Evolutionary conservation across 345 rosid species (phyloP).

Genomic region (Zanthoxylum bungeanum): DNA sequence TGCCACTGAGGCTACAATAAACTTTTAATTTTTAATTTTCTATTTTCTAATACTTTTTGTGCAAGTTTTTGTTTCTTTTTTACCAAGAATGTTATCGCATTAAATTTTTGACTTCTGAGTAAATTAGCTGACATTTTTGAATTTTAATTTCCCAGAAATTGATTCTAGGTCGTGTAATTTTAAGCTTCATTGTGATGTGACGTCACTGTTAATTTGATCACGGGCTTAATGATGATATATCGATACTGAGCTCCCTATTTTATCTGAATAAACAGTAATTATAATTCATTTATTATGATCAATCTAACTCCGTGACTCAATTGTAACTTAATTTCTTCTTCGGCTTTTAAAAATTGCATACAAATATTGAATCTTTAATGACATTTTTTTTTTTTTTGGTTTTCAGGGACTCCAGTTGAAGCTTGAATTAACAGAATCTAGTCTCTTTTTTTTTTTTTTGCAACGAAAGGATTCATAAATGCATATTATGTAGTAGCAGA

Average conservation of each 20-base stretch:
- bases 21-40: background rate
- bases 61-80: background rate
- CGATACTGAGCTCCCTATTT: background rate
- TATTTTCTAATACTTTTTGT: background rate
- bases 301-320: slow-evolving; percentile 37
- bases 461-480: background rate
- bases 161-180: background rate
- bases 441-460: background rate
- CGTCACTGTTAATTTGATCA: slow-evolving; percentile 9
- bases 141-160: background rate
- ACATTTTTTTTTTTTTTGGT: background rate
- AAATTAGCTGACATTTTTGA: background rate
- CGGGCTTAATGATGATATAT: slow-evolving; percentile 3
- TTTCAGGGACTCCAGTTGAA: slow-evolving; percentile 23
- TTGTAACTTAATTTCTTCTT: slow-evolving; percentile 24
- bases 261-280: slow-evolving; percentile 20
- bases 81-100: background rate
- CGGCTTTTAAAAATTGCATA: slow-evolving; percentile 23
- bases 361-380: background rate
- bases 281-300: slow-evolving; percentile 50
- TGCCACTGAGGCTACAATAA: background rate
- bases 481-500: background rate
- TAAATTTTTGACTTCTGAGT: background rate
- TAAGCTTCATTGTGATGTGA: slow-evolving; percentile 22
- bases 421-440: background rate